phyloP scores from a whole-genome alignment of 345 rosid genomes.

The Corymbia maculata region DNA sequence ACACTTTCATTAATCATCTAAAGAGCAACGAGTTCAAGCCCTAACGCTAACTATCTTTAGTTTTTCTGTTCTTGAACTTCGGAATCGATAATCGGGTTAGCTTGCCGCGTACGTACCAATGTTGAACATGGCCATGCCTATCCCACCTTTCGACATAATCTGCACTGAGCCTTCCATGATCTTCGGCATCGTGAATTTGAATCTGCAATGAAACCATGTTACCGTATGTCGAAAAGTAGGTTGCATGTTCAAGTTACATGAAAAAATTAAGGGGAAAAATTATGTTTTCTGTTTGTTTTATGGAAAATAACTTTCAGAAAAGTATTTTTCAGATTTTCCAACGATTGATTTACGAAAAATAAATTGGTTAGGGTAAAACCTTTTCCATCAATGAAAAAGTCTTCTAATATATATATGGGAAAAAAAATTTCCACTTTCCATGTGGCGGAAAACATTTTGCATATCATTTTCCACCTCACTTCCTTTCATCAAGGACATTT shows the following conservation, averaged over 20 bases:
- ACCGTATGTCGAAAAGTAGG: background rate
- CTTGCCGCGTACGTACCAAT: conserved; percentile 32
- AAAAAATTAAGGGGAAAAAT: background rate
- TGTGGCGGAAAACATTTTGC: no score
- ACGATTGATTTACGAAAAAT: no score
- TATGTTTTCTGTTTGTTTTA: no score
- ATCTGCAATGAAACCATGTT: background rate
- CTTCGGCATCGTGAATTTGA: background rate
- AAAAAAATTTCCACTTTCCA: no score
- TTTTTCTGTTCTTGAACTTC: background rate
- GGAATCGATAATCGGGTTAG: background rate
- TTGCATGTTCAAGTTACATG: background rate
- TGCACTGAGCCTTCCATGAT: conserved; percentile 63
- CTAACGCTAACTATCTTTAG: background rate
- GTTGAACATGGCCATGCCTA: conserved; percentile 89
- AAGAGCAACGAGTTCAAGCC: background rate
- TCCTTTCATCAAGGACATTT: no score
- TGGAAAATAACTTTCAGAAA: no score
- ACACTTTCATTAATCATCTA: background rate
- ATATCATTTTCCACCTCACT: no score
- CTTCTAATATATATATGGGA: no score
- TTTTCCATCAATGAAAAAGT: no score
- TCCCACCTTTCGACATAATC: conserved; percentile 80
- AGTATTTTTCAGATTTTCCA: no score
- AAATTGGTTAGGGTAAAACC: no score